These are phyloP conservation scores for Sphaerosporella brunnea DNA, from an alignment of 495 filamentous ascomycete species.

Conservation along the genomic window DNA sequence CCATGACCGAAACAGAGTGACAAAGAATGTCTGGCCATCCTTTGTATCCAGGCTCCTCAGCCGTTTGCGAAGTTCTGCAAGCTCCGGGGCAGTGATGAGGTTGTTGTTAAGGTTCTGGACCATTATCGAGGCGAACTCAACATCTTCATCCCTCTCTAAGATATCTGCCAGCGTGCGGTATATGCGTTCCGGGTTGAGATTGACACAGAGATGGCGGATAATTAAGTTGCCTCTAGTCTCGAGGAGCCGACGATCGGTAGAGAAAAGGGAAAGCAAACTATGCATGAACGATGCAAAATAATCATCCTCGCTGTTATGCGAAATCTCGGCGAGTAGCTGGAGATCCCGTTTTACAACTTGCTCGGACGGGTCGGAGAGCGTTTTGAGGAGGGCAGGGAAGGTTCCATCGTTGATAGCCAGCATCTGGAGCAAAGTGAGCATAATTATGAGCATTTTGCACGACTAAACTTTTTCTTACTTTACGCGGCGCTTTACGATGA, in stretches of 20 bases:
- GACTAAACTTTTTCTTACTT: conserved; percentile 34
- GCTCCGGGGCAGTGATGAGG: conserved; percentile 87
- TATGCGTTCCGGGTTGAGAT: conserved; percentile 81
- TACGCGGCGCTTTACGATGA: conserved; percentile 81
- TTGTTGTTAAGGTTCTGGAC: conserved; percentile 99
- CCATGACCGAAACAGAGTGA: conserved; percentile 87
- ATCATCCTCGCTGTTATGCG: conserved; percentile 83
- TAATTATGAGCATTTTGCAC: conserved; percentile 9
- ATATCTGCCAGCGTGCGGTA: conserved; percentile 93
- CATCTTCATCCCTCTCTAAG: conserved; percentile 92
- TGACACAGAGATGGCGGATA: conserved; percentile 85
- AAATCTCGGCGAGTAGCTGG: conserved; percentile 89
- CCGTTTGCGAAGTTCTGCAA: conserved; percentile 76
- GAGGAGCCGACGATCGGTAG: conserved; percentile 74
- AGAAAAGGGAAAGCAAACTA: conserved; percentile 83
- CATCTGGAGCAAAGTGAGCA: conserved; percentile 20
- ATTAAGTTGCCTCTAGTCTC: conserved; percentile 92
- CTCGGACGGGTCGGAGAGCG: conserved; percentile 86
- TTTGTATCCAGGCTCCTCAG: conserved; percentile 77
- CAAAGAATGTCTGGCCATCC: conserved; percentile 91
- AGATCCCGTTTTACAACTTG: conserved; percentile 91
- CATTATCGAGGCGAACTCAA: conserved; percentile 99
- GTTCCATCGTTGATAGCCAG: conserved; percentile 93
- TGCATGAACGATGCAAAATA: conserved; percentile 99
- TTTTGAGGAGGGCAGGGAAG: conserved; percentile 91